phyloP scores from a whole-genome alignment of 441 rosid species.

The Adansonia grandidieri region DNA sequence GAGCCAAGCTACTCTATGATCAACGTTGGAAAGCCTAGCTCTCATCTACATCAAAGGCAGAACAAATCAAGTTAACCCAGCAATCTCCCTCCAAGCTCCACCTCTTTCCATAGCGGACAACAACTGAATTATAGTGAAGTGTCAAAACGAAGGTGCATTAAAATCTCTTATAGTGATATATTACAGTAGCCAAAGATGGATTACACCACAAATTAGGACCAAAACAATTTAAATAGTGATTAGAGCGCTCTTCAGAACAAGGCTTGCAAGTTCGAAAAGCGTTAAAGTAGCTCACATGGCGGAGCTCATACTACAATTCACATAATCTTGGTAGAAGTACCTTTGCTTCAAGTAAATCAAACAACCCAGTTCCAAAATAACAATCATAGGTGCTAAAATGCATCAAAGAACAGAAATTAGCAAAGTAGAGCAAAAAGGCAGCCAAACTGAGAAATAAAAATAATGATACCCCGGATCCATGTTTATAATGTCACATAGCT shows the following conservation, averaged over 20 bases:
- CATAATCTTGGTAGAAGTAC: not conserved
- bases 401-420: constrained; percentile 2
- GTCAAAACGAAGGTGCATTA: not conserved
- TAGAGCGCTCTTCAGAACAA: constrained; percentile 1
- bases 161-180: not conserved
- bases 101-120: not conserved
- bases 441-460: constrained; percentile 9
- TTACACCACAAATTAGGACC: not conserved
- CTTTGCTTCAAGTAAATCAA: not conserved
- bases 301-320: constrained; percentile 20
- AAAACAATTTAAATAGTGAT: not conserved
- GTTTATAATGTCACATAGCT: constrained; percentile 89
- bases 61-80: not conserved
- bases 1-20: not conserved
- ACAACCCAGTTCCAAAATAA: not conserved
- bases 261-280: not conserved
- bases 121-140: not conserved
- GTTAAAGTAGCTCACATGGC: not conserved
- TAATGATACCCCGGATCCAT: constrained; percentile 78
- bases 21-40: not conserved
- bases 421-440: not conserved
- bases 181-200: not conserved
- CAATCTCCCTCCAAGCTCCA: not conserved
- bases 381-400: not conserved
- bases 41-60: not conserved